Conservation (phyloP, 345 rosid genomes). For the Pistacia atlantica region DNA sequence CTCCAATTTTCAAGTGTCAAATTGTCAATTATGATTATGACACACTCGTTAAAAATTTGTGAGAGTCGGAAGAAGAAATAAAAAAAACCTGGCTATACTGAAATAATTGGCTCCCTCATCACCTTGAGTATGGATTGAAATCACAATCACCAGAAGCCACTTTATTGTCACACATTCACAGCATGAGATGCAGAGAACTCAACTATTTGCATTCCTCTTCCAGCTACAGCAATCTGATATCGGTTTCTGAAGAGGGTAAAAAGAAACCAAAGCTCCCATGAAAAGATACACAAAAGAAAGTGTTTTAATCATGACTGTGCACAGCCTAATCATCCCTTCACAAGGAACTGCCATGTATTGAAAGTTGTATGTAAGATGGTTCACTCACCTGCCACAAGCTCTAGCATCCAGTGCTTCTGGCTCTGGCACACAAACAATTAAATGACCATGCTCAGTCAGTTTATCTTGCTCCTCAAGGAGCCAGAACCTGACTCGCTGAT, state of each 20-base stretch:
- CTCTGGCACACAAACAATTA: conserved; percentile 78
- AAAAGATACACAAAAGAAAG: background rate
- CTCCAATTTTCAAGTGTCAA: background rate
- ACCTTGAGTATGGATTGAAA: background rate
- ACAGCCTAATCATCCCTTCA: background rate
- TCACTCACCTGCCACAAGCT: conserved; percentile 61
- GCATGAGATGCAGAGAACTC: conserved; percentile 43
- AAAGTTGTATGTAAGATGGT: conserved; percentile 5
- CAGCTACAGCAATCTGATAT: conserved; percentile 81
- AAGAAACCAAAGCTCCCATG: background rate
- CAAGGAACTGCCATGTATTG: background rate
- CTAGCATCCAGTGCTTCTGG: conserved; percentile 89
- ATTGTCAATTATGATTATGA: background rate
- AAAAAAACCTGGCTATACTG: conserved; percentile 3
- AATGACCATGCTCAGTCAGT: conserved; percentile 53
- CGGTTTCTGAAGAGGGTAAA: conserved; percentile 42
- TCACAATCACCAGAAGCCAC: background rate
- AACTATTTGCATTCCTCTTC: conserved; percentile 92
- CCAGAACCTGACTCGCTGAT: conserved; percentile 95
- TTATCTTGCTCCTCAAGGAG: conserved; percentile 44
- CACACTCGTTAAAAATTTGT: background rate
- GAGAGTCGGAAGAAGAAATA: background rate
- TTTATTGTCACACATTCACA: conserved; percentile 2
- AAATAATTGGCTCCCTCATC: conserved; percentile 4
- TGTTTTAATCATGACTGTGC: background rate